phyloP scores from a whole-genome alignment of 768 basidiomycete species.

The Gelatoporia subvermispora region DNA sequence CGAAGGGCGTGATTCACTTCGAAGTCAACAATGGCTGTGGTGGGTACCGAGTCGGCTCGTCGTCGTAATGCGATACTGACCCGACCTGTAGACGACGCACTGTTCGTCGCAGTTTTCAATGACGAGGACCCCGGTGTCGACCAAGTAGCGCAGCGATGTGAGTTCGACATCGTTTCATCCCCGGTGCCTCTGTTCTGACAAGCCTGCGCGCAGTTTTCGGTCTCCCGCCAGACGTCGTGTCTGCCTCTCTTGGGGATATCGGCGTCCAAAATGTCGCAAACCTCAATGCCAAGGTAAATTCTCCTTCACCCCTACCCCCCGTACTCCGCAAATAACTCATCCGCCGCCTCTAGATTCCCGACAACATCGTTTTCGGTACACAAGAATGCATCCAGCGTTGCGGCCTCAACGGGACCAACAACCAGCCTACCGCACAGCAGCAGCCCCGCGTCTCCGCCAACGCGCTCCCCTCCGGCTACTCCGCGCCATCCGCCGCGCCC shows the following conservation, averaged over 20 bases:
- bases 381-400: conserved; percentile 23
- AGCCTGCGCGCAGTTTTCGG: conserved; percentile 19
- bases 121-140: conserved; percentile 23
- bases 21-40: conserved; percentile 23
- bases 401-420: conserved; percentile 13
- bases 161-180: conserved; percentile 2
- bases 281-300: conserved; percentile 18
- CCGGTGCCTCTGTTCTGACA: too few species aligned
- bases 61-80: too few species aligned
- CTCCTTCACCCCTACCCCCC: background rate
- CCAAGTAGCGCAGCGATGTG: conserved; percentile 24
- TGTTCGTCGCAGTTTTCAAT: conserved; percentile 25
- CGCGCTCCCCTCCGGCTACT: conserved; percentile 15
- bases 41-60: background rate
- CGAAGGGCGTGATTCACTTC: conserved; percentile 24
- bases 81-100: conserved; percentile 10
- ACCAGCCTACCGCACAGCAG: conserved; percentile 22
- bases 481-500: conserved; percentile 4
- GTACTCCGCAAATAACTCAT: conserved; percentile 2
- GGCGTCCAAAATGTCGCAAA: conserved; percentile 23
- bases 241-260: conserved; percentile 24
- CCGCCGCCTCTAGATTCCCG: conserved; percentile 19
- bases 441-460: conserved; percentile 23
- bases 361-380: conserved; percentile 25
- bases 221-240: conserved; percentile 24